A percentile compares a stretch with the other conserved stretches of the same genome.
These are phyloP conservation scores for Calonectria naviculata DNA, from an alignment of 2,329 filamentous ascomycete genomes.

Conservation along the genomic window DNA sequence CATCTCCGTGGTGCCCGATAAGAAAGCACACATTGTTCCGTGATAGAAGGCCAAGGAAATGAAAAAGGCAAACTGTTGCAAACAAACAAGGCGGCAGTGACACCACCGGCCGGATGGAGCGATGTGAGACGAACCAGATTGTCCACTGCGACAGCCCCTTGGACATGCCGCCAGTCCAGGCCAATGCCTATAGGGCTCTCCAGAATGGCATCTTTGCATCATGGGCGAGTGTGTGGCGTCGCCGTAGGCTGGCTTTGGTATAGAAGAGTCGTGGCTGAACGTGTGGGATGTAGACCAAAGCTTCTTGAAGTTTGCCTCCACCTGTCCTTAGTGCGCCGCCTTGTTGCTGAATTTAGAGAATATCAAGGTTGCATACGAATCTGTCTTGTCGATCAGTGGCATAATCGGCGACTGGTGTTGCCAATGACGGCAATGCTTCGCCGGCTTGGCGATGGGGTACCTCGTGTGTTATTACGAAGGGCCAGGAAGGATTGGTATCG, in stretches of 20 bases:
- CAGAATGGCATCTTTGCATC: neutral
- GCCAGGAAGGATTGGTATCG: neutral
- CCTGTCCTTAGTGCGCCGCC: neutral
- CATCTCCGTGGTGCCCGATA: conserved; percentile 5
- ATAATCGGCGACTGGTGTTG: neutral
- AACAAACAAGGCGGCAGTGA: neutral
- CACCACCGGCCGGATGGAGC: too few species aligned
- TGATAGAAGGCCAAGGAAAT: neutral
- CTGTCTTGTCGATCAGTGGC: neutral
- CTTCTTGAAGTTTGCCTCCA: too few species aligned
- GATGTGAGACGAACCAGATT: too few species aligned
- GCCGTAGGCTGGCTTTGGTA: neutral
- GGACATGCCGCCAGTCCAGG: too few species aligned
- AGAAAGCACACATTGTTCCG: neutral
- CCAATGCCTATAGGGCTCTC: too few species aligned
- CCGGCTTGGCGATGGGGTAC: neutral
- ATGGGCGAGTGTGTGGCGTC: neutral
- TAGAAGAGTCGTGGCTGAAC: neutral
- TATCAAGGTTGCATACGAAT: neutral
- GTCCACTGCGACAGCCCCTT: too few species aligned
- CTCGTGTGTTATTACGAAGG: neutral
- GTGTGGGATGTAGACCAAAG: too few species aligned
- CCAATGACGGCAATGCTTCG: neutral
- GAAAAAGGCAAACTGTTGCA: neutral
- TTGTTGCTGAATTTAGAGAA: neutral